These are phyloP conservation scores for Punctularia strigosozonata DNA, from an alignment of 768 basidiomycete genomes.

Conservation along the genomic window DNA sequence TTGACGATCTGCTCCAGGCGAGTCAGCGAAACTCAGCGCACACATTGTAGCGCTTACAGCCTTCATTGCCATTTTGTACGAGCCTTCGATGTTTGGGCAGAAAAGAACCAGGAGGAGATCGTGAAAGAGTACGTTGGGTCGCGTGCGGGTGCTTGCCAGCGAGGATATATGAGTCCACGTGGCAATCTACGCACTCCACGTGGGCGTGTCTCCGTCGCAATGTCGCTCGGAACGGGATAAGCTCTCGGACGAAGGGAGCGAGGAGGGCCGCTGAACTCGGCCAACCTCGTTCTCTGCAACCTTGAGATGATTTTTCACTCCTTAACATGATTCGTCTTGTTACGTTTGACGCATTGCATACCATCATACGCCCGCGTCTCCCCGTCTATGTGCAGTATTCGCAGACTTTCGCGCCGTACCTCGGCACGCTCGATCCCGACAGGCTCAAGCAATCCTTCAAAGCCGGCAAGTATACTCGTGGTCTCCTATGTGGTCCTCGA, in stretches of 20 bases:
- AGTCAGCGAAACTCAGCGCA: not conserved
- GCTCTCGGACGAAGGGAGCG: no score
- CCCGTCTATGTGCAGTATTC: constrained; percentile 61
- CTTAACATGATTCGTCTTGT: constrained; percentile 51
- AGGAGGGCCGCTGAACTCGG: no score
- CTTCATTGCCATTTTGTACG: constrained; percentile 78
- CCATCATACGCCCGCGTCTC: constrained; percentile 55
- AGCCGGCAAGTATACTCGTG: constrained; percentile 26
- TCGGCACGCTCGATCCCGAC: constrained; percentile 47
- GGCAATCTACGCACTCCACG: no score
- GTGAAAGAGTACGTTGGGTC: no score
- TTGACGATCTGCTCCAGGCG: constrained; percentile 21
- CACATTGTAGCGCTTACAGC: constrained; percentile 35
- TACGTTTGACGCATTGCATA: constrained; percentile 72
- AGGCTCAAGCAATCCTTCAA: constrained; percentile 48
- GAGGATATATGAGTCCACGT: no score
- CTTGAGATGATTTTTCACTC: no score
- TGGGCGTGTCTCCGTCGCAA: no score
- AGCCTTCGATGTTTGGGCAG: no score
- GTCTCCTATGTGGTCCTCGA: constrained; percentile 4
- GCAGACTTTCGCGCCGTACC: constrained; percentile 50
- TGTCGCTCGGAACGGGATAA: no score
- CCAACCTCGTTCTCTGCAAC: no score
- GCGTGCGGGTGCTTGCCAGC: no score
- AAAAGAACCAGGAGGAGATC: no score